These are phyloP conservation scores for Hypoxylon intermedium DNA, from an alignment of 495 filamentous ascomycete species.

Conservation along the genomic window DNA sequence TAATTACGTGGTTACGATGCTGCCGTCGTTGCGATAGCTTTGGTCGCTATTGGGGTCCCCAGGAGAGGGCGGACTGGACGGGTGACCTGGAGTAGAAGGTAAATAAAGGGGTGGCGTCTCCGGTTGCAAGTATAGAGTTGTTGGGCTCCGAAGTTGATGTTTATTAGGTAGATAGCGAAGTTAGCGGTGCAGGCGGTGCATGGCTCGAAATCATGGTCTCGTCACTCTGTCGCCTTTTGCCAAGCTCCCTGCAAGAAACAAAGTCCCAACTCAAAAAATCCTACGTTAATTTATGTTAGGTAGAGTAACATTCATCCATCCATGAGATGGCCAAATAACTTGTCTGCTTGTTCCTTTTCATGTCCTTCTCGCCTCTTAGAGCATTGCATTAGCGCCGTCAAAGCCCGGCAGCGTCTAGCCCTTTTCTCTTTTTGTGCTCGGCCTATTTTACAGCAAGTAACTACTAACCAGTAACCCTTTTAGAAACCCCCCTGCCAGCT, in stretches of 20 bases:
- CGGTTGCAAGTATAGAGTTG: conserved; percentile 40
- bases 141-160: conserved; percentile 35
- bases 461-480: too few species aligned
- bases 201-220: conserved; percentile 30
- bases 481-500: too few species aligned
- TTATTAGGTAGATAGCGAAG: conserved; percentile 33
- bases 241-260: conserved; percentile 11
- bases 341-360: conserved; percentile 9
- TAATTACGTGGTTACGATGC: conserved; percentile 20
- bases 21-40: conserved; percentile 11
- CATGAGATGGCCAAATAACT: conserved; percentile 3
- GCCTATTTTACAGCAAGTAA: conserved; percentile 12
- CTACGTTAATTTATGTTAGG: not conserved
- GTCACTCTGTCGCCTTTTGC: conserved; percentile 3
- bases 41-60: not conserved
- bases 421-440: conserved; percentile 11
- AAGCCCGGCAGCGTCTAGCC: conserved; percentile 14
- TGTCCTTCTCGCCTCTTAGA: not conserved
- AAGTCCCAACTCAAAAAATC: conserved; percentile 1
- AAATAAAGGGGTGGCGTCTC: conserved; percentile 35
- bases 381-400: conserved; percentile 31
- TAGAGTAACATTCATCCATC: conserved; percentile 13
- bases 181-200: conserved; percentile 23
- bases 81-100: not conserved
- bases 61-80: not conserved